Evolutionary conservation across 441 rosid species (phyloP).

Genomic region (Syzygium malaccense): DNA sequence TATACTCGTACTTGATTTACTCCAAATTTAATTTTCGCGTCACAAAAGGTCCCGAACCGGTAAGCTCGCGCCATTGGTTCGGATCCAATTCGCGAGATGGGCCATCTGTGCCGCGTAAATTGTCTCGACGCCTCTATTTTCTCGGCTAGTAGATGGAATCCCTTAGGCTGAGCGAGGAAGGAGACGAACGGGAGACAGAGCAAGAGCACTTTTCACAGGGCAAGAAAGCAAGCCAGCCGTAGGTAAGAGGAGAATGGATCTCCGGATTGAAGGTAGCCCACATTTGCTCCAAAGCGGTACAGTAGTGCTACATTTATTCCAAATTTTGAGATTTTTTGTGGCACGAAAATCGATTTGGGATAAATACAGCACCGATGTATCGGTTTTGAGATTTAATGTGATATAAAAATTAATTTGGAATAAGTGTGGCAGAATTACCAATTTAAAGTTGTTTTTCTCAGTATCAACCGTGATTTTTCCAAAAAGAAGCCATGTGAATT

Average conservation of each 20-base stretch:
- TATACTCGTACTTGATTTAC: rapidly evolving
- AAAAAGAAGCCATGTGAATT: neutral
- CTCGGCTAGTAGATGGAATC: neutral
- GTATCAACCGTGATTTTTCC: rapidly evolving
- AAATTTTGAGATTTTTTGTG: neutral
- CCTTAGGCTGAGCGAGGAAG: neutral
- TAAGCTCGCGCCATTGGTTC: neutral
- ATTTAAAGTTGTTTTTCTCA: neutral
- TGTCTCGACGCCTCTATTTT: neutral
- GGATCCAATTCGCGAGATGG: neutral
- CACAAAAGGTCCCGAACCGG: neutral
- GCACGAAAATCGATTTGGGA: neutral
- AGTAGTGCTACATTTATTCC: rapidly evolving
- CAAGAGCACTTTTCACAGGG: neutral
- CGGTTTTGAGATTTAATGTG: neutral
- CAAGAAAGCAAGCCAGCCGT: neutral
- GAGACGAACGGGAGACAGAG: neutral
- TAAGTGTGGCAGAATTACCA: rapidly evolving
- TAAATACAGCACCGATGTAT: rapidly evolving
- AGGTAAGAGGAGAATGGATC: neutral
- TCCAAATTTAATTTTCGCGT: neutral
- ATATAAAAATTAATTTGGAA: neutral
- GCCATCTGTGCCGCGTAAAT: neutral
- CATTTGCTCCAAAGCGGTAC: rapidly evolving
- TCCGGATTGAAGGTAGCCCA: neutral